Evolutionary conservation across 2,329 filamentous ascomycete genomes (phyloP).

Genomic region (Aspergillus hortae): DNA sequence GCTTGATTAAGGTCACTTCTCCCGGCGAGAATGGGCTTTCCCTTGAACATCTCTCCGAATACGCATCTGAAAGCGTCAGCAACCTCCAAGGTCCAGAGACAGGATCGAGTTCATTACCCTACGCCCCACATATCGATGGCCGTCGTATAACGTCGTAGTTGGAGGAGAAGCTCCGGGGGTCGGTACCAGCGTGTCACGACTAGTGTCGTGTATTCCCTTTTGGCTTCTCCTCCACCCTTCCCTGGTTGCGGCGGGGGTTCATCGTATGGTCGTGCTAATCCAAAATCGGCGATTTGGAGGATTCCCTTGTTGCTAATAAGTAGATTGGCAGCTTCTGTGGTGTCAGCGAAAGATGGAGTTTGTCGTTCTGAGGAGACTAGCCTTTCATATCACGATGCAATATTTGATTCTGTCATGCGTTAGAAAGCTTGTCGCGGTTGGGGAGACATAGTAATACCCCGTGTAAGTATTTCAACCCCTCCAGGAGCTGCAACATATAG

Average conservation of each 20-base stretch:
- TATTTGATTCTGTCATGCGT: slow-evolving; percentile 60
- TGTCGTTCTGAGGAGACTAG: slow-evolving; percentile 14
- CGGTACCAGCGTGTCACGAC: slow-evolving; percentile 98
- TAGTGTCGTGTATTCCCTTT: slow-evolving; percentile 88
- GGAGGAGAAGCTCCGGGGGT: slow-evolving; percentile 85
- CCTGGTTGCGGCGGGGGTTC: slow-evolving; percentile 74
- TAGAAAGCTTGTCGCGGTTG: slow-evolving; percentile 5
- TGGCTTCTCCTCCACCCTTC: slow-evolving; percentile 76
- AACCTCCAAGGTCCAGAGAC: neutral
- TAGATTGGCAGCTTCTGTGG: slow-evolving; percentile 71
- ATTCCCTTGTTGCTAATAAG: slow-evolving; percentile 93
- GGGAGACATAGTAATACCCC: slow-evolving; percentile 47
- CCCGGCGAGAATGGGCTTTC: slow-evolving; percentile 87
- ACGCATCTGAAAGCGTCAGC: slow-evolving; percentile 65
- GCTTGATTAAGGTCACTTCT: slow-evolving; percentile 87
- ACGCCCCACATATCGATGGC: slow-evolving; percentile 99
- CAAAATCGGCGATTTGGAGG: slow-evolving; percentile 96
- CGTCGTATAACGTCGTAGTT: slow-evolving; percentile 87
- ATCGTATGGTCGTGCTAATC: slow-evolving; percentile 88
- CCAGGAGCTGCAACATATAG: slow-evolving; percentile 89
- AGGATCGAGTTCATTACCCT: slow-evolving; percentile 57
- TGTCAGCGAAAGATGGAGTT: slow-evolving; percentile 3
- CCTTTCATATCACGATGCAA: slow-evolving; percentile 95
- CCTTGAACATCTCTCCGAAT: slow-evolving; percentile 94
- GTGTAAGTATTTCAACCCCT: slow-evolving; percentile 87